Conservation (phyloP, 192 early-diverging fungal genomes). For the Backusella australiensis region DNA sequence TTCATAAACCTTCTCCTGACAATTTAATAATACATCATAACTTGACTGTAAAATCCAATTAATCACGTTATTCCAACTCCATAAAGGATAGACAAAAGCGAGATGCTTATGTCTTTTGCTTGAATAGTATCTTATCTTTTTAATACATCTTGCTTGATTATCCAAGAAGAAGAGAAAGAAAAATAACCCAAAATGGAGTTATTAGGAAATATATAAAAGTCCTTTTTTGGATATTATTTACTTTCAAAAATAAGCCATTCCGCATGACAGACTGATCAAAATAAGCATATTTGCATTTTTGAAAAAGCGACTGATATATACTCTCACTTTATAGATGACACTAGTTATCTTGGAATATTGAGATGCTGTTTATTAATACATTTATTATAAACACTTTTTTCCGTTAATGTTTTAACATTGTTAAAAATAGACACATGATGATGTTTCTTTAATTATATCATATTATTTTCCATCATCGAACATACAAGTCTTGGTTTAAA, state of each 20-base stretch:
- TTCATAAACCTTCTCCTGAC: not conserved
- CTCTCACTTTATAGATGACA: too few species aligned
- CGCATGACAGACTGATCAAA: not conserved
- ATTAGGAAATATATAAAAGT: not conserved
- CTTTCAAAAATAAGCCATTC: not conserved
- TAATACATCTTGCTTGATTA: not conserved
- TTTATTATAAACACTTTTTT: too few species aligned
- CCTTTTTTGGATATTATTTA: not conserved
- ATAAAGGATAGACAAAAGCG: not conserved
- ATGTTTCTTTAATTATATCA: not conserved
- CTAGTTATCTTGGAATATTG: too few species aligned
- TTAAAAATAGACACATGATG: not conserved
- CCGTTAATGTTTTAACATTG: not conserved
- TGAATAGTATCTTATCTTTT: not conserved
- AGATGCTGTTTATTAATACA: too few species aligned
- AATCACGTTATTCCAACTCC: not conserved
- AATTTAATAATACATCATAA: slow-evolving; percentile 1
- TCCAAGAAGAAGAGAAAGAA: not conserved
- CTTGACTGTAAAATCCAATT: not conserved
- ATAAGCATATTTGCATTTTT: not conserved
- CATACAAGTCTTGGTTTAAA: not conserved
- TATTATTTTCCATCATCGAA: not conserved
- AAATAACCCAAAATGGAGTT: not conserved
- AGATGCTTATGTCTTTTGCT: not conserved
- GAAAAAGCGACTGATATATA: too few species aligned